phyloP scores from a whole-genome alignment of 164 flowering plant species.

The Vitis vinifera region DNA sequence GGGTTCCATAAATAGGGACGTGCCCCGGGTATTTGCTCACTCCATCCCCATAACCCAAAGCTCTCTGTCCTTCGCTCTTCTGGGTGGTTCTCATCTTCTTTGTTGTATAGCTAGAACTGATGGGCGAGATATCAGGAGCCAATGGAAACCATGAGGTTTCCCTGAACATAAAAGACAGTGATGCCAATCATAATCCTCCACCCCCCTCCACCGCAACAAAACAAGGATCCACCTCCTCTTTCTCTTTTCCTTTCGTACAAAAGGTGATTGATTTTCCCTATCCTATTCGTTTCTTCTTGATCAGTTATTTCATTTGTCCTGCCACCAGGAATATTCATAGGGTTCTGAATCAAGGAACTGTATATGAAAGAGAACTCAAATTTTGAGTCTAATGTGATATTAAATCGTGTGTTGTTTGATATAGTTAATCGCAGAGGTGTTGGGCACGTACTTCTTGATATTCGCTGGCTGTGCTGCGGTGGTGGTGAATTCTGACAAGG shows the following conservation, averaged over 20 bases:
- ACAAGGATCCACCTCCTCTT: background rate
- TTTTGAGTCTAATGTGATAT: background rate
- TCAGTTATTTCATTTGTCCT: background rate
- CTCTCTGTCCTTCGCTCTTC: too few relatives aligned
- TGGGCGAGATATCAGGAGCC: slow-evolving; percentile 29
- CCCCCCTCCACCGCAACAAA: background rate
- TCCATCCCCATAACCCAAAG: too few relatives aligned
- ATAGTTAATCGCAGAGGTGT: slow-evolving; percentile 59
- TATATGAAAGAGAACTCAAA: background rate
- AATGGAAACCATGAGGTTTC: slow-evolving; percentile 18
- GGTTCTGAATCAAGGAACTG: background rate
- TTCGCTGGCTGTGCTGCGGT: slow-evolving; percentile 62
- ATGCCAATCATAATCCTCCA: background rate
- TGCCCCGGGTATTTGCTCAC: too few relatives aligned
- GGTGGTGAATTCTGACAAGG: slow-evolving; percentile 39
- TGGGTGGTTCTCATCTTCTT: too few relatives aligned
- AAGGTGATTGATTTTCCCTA: slow-evolving; percentile 25
- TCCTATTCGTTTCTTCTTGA: background rate
- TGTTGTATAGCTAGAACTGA: background rate
- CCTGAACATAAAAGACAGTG: slow-evolving; percentile 18
- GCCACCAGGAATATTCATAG: background rate
- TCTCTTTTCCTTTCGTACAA: slow-evolving; percentile 43
- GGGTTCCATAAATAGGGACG: too few relatives aligned
- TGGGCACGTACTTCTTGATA: slow-evolving; percentile 61
- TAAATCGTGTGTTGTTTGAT: background rate